Base-by-base conservation (phyloP, 371 early-diverging fungal species). In the Rhizopus arrhizus region DNA sequence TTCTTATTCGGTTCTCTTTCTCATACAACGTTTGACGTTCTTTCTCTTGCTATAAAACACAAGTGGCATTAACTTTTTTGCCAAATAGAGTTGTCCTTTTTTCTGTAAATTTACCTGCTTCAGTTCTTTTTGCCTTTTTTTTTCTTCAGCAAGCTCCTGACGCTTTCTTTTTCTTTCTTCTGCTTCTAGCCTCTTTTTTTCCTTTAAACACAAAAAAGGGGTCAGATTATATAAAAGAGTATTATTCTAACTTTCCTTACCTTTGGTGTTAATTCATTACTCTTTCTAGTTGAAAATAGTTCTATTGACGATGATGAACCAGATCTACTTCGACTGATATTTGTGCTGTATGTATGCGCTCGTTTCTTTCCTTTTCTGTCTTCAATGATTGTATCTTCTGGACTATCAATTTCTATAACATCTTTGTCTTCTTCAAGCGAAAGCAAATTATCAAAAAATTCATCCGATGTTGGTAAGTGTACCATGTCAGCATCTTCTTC, bases 21-120 rank as follows among this genome's bases (percentile, higher is more conserved):
- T 77, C 73, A 40, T 74, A 56, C 16, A 70, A 29, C 28, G 55
- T 51, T 8, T 56, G 53, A 7, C 77, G 74, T 42, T 74, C 59
- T 35, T 77, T 85, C 62, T 84, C 83, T 69, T 41, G 62, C 61
- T 16, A 59, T 72, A 68, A 68, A 53, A 49, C 53, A 35, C 11
- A 8, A 12, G 15, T 57, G 45, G 52, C 51, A 42, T 22, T 32
- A 10, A 51, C 41, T 15, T 22, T 22, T 2, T 22, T 22, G 22
- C 47, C 29, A 28, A 3, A 36, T 42, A 33, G n/a, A 12, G 45
- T 16, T 35, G n/a, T 34, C 16, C 36, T 45, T 41, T 34, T 43
- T 56, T 10, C 32, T 58, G 45, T 46, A 35, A 40, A 28, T 28
- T 28, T 56, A 62, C 69, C 47, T 68, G 62, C 7, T 56, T 62